Evolutionary conservation across 192 early-diverging fungal species (phyloP), one percentile per base, ranked within the genome.

Genomic region (Umbelopsis sp.): DNA sequence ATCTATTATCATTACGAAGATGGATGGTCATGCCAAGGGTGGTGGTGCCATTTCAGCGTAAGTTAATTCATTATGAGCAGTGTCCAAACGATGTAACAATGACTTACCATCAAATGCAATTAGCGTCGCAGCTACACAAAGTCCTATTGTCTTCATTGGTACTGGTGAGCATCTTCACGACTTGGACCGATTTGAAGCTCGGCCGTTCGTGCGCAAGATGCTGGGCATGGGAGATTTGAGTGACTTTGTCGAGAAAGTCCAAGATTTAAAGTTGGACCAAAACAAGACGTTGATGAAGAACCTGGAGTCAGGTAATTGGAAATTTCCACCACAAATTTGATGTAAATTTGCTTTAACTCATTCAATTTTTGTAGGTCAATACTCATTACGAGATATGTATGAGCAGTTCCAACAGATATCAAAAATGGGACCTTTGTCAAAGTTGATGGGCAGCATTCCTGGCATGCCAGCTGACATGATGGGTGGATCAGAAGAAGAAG

Each of bases 21-120:
- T 98, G 93, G 97, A 98, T 78, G 97, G 97, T 21, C 97, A 98
- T 70, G 97, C 97, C 22, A 98, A 97, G 81, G 97, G 97, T 77
- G 97, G 97, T 79, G 97, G 97, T 84, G 97, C 97, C 26, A 98
- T 98, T 49, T 97, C 95, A 41, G 97, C 97, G 77, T 86, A 84
- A 74, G 85, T 78, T 21, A 22, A 26, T 38, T 36, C n/a, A 47
- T 8, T 10, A 11, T 32, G 12, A 21, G 31, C 0, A 36, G 12
- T 24, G 4, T 66, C 24, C 34, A 16, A 7, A 9, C 32, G 26
- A 12, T 34, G 4, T 47, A 26, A 12, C n/a, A 22, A 38, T 49
- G n/a, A 65, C 26, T 22, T 56, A 38, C 24, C n/a, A 2, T 43
- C 5, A 50, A 0, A 16, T 69, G 8, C n/a, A 38, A 16, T 73